Evolutionary conservation across 306 rosid species (phyloP).

Genomic region (Canavalia ensiformis): DNA sequence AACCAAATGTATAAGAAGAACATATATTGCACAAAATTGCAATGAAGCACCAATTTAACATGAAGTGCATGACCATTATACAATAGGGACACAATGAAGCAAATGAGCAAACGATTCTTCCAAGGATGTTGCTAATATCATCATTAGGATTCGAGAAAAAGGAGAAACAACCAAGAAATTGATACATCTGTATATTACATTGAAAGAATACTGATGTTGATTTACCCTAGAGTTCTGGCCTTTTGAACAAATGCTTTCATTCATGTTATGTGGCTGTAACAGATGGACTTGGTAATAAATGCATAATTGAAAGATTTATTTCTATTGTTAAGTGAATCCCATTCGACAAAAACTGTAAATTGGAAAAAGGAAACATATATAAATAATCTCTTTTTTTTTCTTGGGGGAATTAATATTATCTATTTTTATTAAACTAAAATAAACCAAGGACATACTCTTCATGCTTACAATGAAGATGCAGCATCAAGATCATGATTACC

Average conservation of each 20-base stretch:
- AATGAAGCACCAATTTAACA: not conserved
- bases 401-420: not conserved
- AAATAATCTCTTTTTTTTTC: not conserved
- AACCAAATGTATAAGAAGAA: constrained; percentile 13
- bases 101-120: not conserved
- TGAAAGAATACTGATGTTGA: not conserved
- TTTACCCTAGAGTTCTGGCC: not conserved
- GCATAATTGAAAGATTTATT: not conserved
- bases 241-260: constrained; percentile 15
- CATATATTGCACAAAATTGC: not conserved
- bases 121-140: constrained; percentile 20
- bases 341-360: not conserved
- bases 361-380: not conserved
- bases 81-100: constrained; percentile 17
- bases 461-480: constrained; percentile 21
- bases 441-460: constrained; percentile 4
- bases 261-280: constrained; percentile 1
- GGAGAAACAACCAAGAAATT: constrained; percentile 10
- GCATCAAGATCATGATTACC: constrained; percentile 55
- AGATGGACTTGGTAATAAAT: not conserved
- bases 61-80: not conserved
- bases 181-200: not conserved
- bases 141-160: not conserved
- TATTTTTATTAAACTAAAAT: constrained; percentile 2
- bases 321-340: not conserved